These are phyloP conservation scores for Aspergillus sclerotiicarbonarius DNA, from an alignment of 495 filamentous ascomycete species.

Conservation along the genomic window DNA sequence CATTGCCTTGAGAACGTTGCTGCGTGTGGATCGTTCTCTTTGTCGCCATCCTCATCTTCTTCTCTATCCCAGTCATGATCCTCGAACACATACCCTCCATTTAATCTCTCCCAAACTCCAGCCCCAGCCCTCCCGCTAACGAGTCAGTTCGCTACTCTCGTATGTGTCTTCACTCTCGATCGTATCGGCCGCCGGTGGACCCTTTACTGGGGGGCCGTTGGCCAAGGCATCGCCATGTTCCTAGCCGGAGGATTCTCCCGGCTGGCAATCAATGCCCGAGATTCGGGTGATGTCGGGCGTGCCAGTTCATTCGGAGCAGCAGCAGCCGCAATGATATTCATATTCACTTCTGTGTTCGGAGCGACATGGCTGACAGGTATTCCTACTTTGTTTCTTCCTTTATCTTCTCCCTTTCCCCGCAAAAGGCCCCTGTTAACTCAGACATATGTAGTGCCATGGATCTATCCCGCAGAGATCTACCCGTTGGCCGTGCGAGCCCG, in stretches of 20 bases:
- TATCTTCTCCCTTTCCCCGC: no score
- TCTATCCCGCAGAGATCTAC: conserved; percentile 73
- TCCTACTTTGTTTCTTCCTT: background rate
- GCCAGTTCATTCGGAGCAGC: conserved; percentile 58
- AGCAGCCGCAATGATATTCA: conserved; percentile 65
- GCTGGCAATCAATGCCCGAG: conserved; percentile 50
- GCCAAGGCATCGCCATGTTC: conserved; percentile 62
- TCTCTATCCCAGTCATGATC: no score
- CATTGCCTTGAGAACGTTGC: no score
- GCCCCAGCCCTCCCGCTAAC: background rate
- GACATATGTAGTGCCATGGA: conserved; percentile 53
- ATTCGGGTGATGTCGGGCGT: conserved; percentile 38
- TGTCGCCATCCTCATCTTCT: no score
- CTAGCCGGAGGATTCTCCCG: conserved; percentile 55
- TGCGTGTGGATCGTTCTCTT: no score
- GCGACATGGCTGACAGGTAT: conserved; percentile 64
- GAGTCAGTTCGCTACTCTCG: conserved; percentile 52
- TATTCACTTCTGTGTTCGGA: conserved; percentile 67
- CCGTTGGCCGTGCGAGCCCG: conserved; percentile 65
- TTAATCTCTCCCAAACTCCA: no score
- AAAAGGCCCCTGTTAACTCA: background rate
- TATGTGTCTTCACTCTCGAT: conserved; percentile 69
- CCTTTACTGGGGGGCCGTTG: conserved; percentile 63
- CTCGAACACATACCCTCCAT: no score
- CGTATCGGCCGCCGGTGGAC: conserved; percentile 68